These are phyloP conservation scores for Erodium trifolium DNA, from an alignment of 441 rosid genomes.

Conservation along the genomic window DNA sequence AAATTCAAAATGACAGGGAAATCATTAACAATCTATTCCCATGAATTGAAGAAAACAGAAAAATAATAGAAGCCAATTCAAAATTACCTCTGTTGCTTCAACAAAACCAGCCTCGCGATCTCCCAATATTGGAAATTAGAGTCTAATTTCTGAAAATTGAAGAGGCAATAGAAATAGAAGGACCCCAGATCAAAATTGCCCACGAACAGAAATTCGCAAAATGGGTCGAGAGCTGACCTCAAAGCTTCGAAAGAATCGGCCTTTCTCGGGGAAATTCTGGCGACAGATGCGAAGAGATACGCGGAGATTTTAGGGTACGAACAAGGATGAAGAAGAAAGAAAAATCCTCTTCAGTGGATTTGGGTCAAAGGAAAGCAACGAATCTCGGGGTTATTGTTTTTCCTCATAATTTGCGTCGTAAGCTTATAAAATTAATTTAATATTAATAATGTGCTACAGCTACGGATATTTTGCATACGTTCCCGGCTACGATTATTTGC, in stretches of 20 bases:
- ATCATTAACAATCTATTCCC: neutral
- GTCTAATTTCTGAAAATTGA: conserved; percentile 4
- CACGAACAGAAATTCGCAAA: neutral
- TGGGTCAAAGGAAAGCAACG: neutral
- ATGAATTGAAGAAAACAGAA: neutral
- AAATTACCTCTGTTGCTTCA: conserved; percentile 6
- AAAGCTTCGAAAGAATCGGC: conserved; percentile 5
- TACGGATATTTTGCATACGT: too few species aligned
- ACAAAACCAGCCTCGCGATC: conserved; percentile 10
- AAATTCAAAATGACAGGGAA: neutral
- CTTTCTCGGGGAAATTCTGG: conserved; percentile 2
- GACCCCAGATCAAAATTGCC: neutral
- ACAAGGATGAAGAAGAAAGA: neutral
- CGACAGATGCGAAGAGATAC: neutral
- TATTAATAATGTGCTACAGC: too few species aligned
- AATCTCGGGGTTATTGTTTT: neutral
- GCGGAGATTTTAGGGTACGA: conserved; percentile 4
- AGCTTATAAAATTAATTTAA: too few species aligned
- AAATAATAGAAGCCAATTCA: neutral
- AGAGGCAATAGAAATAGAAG: neutral
- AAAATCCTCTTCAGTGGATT: conserved; percentile 1
- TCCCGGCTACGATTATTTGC: too few species aligned
- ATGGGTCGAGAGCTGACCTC: conserved; percentile 6
- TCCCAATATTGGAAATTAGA: neutral
- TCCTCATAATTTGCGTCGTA: too few species aligned